Evolutionary conservation across 2,329 filamentous ascomycete species (phyloP), one percentile per base, ranked within the genome.

Genomic region (Aspergillus latus): DNA sequence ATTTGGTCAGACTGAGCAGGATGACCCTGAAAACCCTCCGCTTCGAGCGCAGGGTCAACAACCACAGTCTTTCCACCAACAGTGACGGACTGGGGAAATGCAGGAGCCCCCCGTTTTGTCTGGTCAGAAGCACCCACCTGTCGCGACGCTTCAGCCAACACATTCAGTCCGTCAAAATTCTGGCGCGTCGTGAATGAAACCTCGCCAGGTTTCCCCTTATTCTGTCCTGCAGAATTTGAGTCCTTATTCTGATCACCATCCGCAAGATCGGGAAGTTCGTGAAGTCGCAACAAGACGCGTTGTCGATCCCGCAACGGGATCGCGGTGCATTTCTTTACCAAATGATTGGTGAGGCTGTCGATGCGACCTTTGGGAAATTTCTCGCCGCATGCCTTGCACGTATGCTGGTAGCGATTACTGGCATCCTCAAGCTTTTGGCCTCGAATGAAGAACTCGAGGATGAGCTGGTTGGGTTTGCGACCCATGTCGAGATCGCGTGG

Each of bases 361-460:
- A 90, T 88, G 60, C 92, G 86, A 59, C 92, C 92, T 71, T 96
- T 96, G 61, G 90, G 89, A 61, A 96, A 96, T 73, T 89, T 88
- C 74, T 94, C 89, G 63, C 90, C 90, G 72, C 91, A 96, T 63
- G 86, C 82, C 73, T 89, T 93, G 83, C 92, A 96, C 10, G 89
- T 94, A 70, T 96, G 90, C 66, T 90, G 87, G 70, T 97, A 97
- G 57, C 92, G 86, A 73, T 96, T 96, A 78, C 90, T 94, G 62
- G 89, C 88, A 76, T 96, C 91, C 69, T 88, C 86, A 66, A 96
- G 83, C 76, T 96, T 96, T 39, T 85, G 84, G 8, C 92, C 92
- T 64, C 92, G 85, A 72, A 90, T 85, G 74, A 96, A 97, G 79
- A 91, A 94, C 75, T 93, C 86, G 73, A 90, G 82, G 72, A 96